Conservation (phyloP, 192 early-diverging fungal species). For the Paraglomus occultum region DNA sequence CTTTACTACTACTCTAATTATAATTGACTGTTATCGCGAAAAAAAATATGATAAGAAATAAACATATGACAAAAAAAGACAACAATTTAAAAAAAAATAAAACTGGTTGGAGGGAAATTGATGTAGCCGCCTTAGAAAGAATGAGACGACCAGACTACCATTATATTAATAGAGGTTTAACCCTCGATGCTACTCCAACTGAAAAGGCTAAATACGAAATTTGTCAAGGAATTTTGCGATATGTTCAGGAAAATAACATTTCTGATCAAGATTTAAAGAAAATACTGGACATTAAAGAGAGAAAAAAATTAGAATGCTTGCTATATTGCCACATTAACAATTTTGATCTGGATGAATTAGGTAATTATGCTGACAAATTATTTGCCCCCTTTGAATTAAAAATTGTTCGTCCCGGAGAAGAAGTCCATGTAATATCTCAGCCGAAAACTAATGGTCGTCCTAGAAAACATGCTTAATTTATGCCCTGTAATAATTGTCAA, state of each 20-base stretch:
- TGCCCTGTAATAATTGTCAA: no score
- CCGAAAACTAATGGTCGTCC: no score
- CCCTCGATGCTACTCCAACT: not conserved
- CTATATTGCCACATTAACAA: not conserved
- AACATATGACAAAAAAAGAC: not conserved
- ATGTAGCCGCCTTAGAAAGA: constrained; percentile 16
- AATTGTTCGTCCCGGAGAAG: no score
- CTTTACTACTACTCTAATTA: not conserved
- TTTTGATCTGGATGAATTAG: not conserved
- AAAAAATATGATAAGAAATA: constrained; percentile 3
- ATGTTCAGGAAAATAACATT: not conserved
- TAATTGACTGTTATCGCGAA: constrained; percentile 13
- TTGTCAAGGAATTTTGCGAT: not conserved
- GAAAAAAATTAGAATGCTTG: constrained; percentile 15
- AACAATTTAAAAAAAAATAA: constrained; percentile 1
- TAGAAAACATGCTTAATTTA: no score
- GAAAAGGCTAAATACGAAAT: constrained; percentile 6
- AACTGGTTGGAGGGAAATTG: not conserved
- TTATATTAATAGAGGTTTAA: not conserved
- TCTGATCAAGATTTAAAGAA: constrained; percentile 11
- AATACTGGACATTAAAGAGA: no score
- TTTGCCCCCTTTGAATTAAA: not conserved
- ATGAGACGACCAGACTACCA: not conserved
- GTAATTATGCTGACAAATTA: constrained; percentile 6
- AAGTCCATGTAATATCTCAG: no score